Percentiles rank a stretch among this genome's conserved stretches.
These are phyloP conservation scores for Solanum megistacrolobum DNA, from an alignment of 257 asterid species.

Conservation along the genomic window DNA sequence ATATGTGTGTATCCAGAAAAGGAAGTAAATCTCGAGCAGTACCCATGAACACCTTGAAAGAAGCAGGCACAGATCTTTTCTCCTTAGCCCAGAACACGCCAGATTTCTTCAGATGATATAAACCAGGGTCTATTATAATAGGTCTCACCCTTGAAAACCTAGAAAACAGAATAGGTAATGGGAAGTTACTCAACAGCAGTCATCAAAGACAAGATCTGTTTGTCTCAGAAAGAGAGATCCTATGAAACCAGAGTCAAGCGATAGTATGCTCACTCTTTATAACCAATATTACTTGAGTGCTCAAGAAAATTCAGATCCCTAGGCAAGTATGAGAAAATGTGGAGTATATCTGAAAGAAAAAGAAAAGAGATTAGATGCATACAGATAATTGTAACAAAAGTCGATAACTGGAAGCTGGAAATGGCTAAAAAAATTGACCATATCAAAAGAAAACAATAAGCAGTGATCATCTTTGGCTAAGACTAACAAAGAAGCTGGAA, in stretches of 20 bases:
- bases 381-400: background rate
- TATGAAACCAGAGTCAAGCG: background rate
- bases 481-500: background rate
- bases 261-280: conserved; percentile 77
- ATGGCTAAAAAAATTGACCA: background rate
- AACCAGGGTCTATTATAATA: conserved; percentile 81
- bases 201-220: background rate
- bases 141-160: conserved; percentile 84
- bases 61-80: conserved; percentile 76
- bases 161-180: background rate
- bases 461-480: background rate
- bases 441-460: background rate
- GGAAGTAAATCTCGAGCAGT: background rate
- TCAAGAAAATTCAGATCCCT: conserved; percentile 93
- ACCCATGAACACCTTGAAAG: conserved; percentile 91
- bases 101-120: conserved; percentile 77
- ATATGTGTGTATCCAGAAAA: background rate
- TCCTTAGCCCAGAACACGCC: conserved; percentile 98
- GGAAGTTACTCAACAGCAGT: background rate
- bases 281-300: conserved; percentile 91
- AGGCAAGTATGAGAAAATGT: conserved; percentile 93
- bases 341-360: conserved; percentile 64
- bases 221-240: background rate
- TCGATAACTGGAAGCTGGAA: background rate
- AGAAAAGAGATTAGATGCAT: background rate